A percentile compares a stretch with the other conserved stretches of the same genome.
phyloP scores from a whole-genome alignment of 208 protist species.

The Trypanosoma conorhini region DNA sequence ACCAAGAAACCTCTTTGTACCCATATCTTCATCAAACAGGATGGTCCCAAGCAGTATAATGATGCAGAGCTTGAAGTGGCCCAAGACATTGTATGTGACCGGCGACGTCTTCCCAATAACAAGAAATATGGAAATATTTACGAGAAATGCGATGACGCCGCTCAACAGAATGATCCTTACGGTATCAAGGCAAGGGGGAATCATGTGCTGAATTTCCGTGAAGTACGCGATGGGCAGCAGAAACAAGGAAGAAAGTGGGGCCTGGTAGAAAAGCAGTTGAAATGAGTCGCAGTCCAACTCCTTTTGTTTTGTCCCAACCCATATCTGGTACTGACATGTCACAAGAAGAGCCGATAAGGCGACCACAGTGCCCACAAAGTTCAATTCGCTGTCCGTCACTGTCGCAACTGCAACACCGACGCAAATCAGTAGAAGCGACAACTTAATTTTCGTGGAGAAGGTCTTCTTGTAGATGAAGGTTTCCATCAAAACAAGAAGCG shows the following conservation, averaged over 20 bases:
- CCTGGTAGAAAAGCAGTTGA: slow-evolving; percentile 89
- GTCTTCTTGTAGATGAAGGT: slow-evolving; percentile 53
- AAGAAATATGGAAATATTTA: slow-evolving; percentile 91
- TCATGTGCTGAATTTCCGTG: slow-evolving; percentile 36
- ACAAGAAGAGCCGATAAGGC: slow-evolving; percentile 64
- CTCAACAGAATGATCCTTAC: slow-evolving; percentile 50
- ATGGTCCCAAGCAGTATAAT: slow-evolving; percentile 76
- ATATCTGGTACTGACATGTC: slow-evolving; percentile 89
- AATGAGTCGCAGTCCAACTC: slow-evolving; percentile 73
- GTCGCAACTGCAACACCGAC: slow-evolving; percentile 73
- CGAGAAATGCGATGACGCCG: slow-evolving; percentile 68
- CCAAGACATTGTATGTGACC: slow-evolving; percentile 89
- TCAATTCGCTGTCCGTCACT: slow-evolving; percentile 72
- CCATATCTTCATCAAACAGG: slow-evolving; percentile 53
- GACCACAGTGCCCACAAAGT: slow-evolving; percentile 57
- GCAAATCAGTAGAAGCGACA: slow-evolving; percentile 56
- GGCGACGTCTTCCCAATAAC: slow-evolving; percentile 88
- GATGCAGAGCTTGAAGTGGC: slow-evolving; percentile 83
- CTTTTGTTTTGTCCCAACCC: slow-evolving; percentile 85
- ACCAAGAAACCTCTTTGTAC: slow-evolving; percentile 34
- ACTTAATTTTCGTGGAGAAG: slow-evolving; percentile 48
- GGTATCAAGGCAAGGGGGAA: slow-evolving; percentile 31
- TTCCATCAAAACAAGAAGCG: slow-evolving; percentile 71
- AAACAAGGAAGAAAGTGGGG: slow-evolving; percentile 73
- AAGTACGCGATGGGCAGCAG: slow-evolving; percentile 61